Evolutionary conservation across 768 basidiomycete species (phyloP), one percentile per base, ranked within the genome.

Genomic region (Nidula microcarpa): DNA sequence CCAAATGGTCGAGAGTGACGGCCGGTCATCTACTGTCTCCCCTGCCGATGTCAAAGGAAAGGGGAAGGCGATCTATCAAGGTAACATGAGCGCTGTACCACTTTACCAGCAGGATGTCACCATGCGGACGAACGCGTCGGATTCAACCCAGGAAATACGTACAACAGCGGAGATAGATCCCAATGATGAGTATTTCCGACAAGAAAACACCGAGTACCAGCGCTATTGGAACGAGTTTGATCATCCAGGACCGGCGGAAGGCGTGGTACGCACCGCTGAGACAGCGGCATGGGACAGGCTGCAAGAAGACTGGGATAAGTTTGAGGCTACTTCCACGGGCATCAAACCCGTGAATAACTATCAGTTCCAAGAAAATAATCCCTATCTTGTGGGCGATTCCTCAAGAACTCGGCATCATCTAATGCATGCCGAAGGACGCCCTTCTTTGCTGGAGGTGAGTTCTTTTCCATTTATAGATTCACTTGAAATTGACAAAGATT

Each of bases 291-390:
- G 92, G 92, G 77, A 82, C 56, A 67, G 68, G 33, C 66, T 96
- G 55, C 90, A 93, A 65, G 65, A 70, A 9, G 85, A 86, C 54
- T 95, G 91, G 91, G 92, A 95, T 60, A 70, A 70, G 3, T 91
- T 89, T 52, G 91, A 93, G 64, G 89, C 88, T 1, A 88, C 86
- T 5, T 65, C 82, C 1, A 66, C 78, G 0, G 91, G 89, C 0
- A 76, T 93, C 52, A 76, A 74, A 57, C 76, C 76, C 8, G 66
- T 86, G 10, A 60, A 67, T 16, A 68, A 67, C 52, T 94, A 94
- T 66, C 79, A 78, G 59, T 94, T 94, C 69, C 88, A 89, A 67
- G 59, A 67, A 18, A 81, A 84, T 60, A 94, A 94, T 62, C 91
- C 91, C 11, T 94, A 93, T 68, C 60, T 91, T 18, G 63, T 81